Percentiles rank a stretch among this genome's conserved stretches.
phyloP scores from a whole-genome alignment of 192 early-diverging fungal genomes.

The Gaertneriomyces sp. region DNA sequence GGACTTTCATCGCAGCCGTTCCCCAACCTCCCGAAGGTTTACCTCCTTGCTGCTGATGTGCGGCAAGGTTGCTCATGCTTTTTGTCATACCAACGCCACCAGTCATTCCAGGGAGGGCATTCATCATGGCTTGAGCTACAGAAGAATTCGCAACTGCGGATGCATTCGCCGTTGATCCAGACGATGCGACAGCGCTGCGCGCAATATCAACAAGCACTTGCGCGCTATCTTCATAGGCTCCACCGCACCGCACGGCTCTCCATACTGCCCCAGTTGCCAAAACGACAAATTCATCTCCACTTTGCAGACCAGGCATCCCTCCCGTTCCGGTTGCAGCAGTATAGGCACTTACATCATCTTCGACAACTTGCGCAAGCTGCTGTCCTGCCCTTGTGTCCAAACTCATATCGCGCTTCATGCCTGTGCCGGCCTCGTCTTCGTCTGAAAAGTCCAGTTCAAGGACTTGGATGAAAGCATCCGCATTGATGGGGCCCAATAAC shows the following conservation, averaged over 20 bases:
- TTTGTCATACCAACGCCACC: conserved; percentile 16
- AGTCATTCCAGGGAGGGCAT: not conserved
- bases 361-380: not conserved
- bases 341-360: conserved; percentile 6
- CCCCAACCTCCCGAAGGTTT: conserved; percentile 45
- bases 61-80: conserved; percentile 55
- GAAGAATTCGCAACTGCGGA: not conserved
- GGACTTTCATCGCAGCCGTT: conserved; percentile 55
- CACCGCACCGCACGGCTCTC: conserved; percentile 55
- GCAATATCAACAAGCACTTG: conserved; percentile 84
- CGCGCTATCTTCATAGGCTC: conserved; percentile 39
- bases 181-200: conserved; percentile 49
- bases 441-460: conserved; percentile 69
- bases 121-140: no score
- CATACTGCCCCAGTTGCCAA: conserved; percentile 33
- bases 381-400: not conserved
- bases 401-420: conserved; percentile 2
- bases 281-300: conserved; percentile 39
- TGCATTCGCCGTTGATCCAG: not conserved
- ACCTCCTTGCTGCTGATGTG: conserved; percentile 25
- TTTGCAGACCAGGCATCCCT: conserved; percentile 31
- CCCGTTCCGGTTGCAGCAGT: conserved; percentile 1
- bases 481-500: conserved; percentile 75
- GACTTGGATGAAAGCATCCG: conserved; percentile 72
- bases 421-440: not conserved